A percentile compares a stretch with the other conserved stretches of the same genome.
Conservation (phyloP, 805 yeast species). For the Candida morakotiae region DNA sequence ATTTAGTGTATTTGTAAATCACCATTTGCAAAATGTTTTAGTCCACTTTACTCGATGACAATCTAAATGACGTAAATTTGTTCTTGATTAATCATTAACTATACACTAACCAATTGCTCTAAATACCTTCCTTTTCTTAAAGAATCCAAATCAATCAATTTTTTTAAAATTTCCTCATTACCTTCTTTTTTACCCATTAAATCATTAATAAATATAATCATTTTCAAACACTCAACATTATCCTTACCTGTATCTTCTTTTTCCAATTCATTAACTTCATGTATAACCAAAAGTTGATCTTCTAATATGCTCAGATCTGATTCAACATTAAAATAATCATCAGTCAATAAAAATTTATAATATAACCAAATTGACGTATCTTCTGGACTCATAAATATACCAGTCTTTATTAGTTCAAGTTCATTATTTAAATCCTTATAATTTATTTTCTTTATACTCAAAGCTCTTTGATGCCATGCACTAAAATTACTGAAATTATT, state of each 20-base stretch:
- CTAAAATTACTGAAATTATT: constrained; percentile 87
- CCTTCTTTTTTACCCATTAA: constrained; percentile 13
- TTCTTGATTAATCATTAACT: too few species aligned
- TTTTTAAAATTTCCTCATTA: constrained; percentile 25
- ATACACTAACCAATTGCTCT: constrained; percentile 26
- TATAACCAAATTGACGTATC: constrained; percentile 94
- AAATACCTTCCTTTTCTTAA: constrained; percentile 57
- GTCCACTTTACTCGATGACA: too few species aligned
- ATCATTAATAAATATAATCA: constrained; percentile 45
- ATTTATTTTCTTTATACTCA: constrained; percentile 51
- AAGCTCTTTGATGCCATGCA: constrained; percentile 91
- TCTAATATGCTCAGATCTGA: constrained; percentile 32
- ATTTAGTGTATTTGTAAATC: too few species aligned
- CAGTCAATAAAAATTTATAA: constrained; percentile 69
- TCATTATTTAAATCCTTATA: constrained; percentile 43
- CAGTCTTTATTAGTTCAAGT: constrained; percentile 67
- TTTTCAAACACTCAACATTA: constrained; percentile 74
- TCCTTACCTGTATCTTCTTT: constrained; percentile 53
- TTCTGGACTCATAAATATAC: constrained; percentile 88
- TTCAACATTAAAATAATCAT: constrained; percentile 32
- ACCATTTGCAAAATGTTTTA: too few species aligned
- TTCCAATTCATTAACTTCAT: constrained; percentile 71
- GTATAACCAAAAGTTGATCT: constrained; percentile 44
- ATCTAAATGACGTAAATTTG: too few species aligned
- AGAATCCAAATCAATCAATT: constrained; percentile 57